These are phyloP conservation scores for Annona cherimola DNA, from an alignment of 164 flowering plant species.

Conservation along the genomic window DNA sequence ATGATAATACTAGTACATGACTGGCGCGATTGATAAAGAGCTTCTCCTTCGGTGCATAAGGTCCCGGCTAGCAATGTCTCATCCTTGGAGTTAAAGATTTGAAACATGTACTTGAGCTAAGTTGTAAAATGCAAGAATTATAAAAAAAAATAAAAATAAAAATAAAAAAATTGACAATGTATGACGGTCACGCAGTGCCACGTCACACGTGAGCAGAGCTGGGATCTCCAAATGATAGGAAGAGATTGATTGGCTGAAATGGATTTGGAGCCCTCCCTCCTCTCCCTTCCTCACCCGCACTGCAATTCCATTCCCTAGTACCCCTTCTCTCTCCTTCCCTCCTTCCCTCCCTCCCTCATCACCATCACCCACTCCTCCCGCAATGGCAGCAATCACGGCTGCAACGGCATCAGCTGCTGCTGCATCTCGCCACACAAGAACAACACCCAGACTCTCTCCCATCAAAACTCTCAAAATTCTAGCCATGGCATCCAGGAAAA, in stretches of 20 bases:
- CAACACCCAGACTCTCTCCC: slow-evolving; percentile 20
- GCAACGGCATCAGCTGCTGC: slow-evolving; percentile 30
- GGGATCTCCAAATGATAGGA: not conserved
- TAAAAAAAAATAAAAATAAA: no score
- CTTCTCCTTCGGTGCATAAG: no score
- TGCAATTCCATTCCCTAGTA: no score
- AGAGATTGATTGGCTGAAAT: not conserved
- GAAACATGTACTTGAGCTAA: no score
- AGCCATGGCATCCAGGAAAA: slow-evolving; percentile 54
- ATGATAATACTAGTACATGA: no score
- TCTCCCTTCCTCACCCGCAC: no score
- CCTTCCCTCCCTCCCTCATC: not conserved
- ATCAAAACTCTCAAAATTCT: slow-evolving; percentile 28
- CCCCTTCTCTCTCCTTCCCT: not conserved
- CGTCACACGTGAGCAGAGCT: not conserved
- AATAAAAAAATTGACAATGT: no score
- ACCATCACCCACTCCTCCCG: not conserved
- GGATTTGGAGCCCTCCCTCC: not conserved
- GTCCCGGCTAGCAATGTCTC: no score
- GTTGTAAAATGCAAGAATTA: no score
- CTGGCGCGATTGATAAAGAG: no score
- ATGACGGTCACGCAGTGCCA: not conserved
- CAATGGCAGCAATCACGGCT: slow-evolving; percentile 57
- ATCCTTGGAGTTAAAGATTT: no score
- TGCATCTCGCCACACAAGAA: slow-evolving; percentile 4